Percentiles rank a stretch among this genome's conserved stretches.
phyloP scores from a whole-genome alignment of 108 stramenopile genomes.

The Cylindrotheca closterium region DNA sequence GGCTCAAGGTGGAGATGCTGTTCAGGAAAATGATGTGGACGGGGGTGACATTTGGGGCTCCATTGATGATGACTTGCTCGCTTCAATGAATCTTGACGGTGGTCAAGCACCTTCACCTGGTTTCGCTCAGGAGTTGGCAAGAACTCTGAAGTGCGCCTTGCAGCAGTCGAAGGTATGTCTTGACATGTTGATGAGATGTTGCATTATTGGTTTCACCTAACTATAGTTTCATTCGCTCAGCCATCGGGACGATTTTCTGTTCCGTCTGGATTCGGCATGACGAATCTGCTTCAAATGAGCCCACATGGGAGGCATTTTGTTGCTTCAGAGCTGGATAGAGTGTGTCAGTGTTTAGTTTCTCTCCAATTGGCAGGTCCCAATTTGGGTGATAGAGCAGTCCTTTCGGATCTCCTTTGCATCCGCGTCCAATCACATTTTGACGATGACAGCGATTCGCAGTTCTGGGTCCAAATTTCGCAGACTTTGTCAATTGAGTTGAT shows the following conservation, averaged over 20 bases:
- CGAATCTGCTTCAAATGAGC: constrained; percentile 9
- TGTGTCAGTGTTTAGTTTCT: constrained; percentile 27
- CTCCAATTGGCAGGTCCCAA: constrained; percentile 1
- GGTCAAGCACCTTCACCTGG: neutral
- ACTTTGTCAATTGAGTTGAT: constrained; percentile 16
- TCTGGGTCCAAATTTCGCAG: constrained; percentile 5
- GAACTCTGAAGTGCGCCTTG: constrained; percentile 9
- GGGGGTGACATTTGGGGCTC: constrained; percentile 11
- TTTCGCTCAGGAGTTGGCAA: constrained; percentile 1
- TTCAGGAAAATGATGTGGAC: neutral
- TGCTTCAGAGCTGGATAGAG: constrained; percentile 9
- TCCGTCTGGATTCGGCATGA: neutral
- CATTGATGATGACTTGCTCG: constrained; percentile 20
- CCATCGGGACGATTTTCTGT: constrained; percentile 23
- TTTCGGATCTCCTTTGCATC: constrained; percentile 1
- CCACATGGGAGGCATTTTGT: constrained; percentile 18
- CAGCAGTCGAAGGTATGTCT: constrained; percentile 25
- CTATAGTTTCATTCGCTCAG: too few relatives aligned
- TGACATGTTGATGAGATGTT: neutral
- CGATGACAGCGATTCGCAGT: constrained; percentile 15
- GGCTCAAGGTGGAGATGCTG: neutral
- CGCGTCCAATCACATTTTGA: neutral
- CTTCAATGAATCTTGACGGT: constrained; percentile 2
- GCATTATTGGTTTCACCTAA: neutral
- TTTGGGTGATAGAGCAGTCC: neutral